Evolutionary conservation across 805 yeast genomes (phyloP).

Genomic region (Ogataea methanolica): DNA sequence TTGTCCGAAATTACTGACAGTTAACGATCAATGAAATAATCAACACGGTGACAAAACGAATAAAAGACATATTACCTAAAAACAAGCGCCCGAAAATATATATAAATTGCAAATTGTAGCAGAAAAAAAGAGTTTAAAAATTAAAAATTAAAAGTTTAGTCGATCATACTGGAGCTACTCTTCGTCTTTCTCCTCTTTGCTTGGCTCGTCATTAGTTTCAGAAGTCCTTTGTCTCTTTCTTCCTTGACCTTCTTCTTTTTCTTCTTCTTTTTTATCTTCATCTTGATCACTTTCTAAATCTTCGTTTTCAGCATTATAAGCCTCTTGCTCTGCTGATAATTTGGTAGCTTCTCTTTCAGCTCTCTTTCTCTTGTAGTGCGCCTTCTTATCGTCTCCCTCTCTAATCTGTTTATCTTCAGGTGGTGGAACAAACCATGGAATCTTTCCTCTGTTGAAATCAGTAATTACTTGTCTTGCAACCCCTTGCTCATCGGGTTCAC

Average conservation of each 20-base stretch:
- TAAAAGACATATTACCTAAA: not conserved
- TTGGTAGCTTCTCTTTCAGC: constrained; percentile 41
- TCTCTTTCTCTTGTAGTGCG: constrained; percentile 48
- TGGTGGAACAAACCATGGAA: constrained; percentile 97
- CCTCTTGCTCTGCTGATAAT: constrained; percentile 24
- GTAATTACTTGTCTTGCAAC: constrained; percentile 86
- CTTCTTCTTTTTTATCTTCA: constrained; percentile 21
- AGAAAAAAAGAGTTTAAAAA: no score
- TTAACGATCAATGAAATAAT: no score
- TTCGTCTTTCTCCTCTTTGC: constrained; percentile 15
- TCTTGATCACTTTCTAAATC: constrained; percentile 5
- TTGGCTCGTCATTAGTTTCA: not conserved
- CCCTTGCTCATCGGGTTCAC: constrained; percentile 95
- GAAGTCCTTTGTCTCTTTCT: constrained; percentile 1
- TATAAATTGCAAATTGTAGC: not conserved
- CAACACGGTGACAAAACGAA: no score
- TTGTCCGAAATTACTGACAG: no score
- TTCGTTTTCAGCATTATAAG: constrained; percentile 24
- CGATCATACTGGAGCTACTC: not conserved
- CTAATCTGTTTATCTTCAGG: constrained; percentile 65
- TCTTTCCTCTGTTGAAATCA: constrained; percentile 95
- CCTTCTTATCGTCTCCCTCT: constrained; percentile 55
- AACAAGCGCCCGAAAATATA: constrained; percentile 2
- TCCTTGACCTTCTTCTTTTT: not conserved
- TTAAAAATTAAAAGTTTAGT: not conserved